Conservation (phyloP, 257 asterid species). For the Paulownia fortunei region DNA sequence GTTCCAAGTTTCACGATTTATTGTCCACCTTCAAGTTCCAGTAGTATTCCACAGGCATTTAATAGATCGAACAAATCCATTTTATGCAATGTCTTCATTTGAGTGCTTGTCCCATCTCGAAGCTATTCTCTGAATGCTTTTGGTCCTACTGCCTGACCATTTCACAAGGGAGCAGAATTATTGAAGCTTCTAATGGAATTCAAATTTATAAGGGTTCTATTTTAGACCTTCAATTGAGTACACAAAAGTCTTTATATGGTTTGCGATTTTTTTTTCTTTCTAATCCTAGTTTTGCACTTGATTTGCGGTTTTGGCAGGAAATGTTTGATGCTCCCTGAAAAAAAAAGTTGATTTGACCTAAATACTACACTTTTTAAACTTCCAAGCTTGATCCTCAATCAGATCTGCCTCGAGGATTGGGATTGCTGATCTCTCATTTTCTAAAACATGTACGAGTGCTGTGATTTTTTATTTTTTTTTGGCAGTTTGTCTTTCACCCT, state of each 20-base stretch:
- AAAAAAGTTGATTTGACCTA: not conserved
- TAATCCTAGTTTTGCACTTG: not conserved
- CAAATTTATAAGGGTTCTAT: too few relatives aligned
- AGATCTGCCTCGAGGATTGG: not conserved
- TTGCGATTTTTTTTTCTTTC: not conserved
- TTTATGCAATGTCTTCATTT: too few relatives aligned
- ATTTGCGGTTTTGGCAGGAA: not conserved
- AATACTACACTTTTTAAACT: not conserved
- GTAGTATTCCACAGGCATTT: not conserved
- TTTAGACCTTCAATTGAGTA: too few relatives aligned
- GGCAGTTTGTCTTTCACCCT: not conserved
- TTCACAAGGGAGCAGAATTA: too few relatives aligned
- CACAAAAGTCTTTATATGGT: not conserved
- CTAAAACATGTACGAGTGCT: not conserved
- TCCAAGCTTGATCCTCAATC: not conserved
- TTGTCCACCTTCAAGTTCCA: not conserved
- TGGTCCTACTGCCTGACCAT: too few relatives aligned
- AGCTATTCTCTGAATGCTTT: too few relatives aligned
- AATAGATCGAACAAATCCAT: not conserved
- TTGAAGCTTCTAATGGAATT: too few relatives aligned
- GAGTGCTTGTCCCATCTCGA: too few relatives aligned
- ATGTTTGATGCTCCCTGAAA: not conserved
- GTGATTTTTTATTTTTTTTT: too few relatives aligned
- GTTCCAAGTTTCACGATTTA: not conserved
- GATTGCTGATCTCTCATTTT: not conserved